phyloP scores from a whole-genome alignment of 2,329 filamentous ascomycete genomes.

The Cucurbitaria berberidis region DNA sequence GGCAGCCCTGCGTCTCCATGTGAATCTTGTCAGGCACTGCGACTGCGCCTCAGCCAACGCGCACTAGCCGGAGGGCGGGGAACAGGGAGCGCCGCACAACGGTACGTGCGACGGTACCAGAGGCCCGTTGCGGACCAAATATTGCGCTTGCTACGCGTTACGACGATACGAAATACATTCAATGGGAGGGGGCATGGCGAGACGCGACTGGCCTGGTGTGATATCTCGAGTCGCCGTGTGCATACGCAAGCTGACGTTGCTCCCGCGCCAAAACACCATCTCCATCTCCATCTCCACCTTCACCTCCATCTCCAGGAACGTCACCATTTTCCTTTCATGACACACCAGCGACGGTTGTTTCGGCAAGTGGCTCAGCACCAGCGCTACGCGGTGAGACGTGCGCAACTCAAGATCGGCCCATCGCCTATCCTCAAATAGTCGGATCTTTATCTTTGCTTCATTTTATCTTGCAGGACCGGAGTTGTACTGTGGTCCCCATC shows the following conservation, averaged over 20 bases:
- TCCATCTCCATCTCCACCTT: too few species aligned
- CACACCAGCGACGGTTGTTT: slow-evolving; percentile 10
- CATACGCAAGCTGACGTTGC: slow-evolving; percentile 1
- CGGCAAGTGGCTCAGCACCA: slow-evolving; percentile 1
- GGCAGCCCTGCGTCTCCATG: slow-evolving; percentile 4
- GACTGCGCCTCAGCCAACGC: slow-evolving; percentile 18
- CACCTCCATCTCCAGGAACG: slow-evolving; percentile 21
- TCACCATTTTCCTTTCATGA: slow-evolving; percentile 1
- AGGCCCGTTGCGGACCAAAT: background rate
- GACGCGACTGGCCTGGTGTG: too few species aligned
- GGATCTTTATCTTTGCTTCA: background rate
- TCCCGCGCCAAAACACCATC: slow-evolving; percentile 5
- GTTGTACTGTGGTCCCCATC: background rate
- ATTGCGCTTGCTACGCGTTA: slow-evolving; percentile 3
- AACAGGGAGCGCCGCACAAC: slow-evolving; percentile 3
- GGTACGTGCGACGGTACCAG: background rate
- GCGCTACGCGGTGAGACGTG: slow-evolving; percentile 7
- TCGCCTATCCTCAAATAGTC: background rate
- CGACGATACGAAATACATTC: slow-evolving; percentile 8
- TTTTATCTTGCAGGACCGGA: background rate
- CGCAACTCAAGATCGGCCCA: slow-evolving; percentile 5
- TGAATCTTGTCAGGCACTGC: slow-evolving; percentile 9
- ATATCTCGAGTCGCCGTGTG: background rate
- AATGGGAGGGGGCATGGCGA: too few species aligned
- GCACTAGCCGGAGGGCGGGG: slow-evolving; percentile 16